A percentile compares a stretch with the other conserved stretches of the same genome.
Evolutionary conservation across 164 flowering plant species (phyloP).

Genomic region (Tetracentron sinense): DNA sequence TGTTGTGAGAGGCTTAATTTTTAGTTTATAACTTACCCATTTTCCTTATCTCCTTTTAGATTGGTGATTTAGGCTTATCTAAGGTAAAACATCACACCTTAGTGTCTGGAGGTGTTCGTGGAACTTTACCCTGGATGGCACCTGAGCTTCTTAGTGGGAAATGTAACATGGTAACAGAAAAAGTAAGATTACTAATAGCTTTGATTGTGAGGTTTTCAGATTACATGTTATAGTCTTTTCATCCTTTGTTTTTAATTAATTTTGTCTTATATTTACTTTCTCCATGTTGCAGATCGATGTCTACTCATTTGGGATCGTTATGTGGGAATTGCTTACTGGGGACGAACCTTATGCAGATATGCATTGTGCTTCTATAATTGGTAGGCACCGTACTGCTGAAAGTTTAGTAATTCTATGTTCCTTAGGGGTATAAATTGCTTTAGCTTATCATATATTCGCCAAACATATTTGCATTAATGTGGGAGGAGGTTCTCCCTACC

Average conservation of each 20-base stretch:
- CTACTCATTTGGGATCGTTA: conserved; percentile 87
- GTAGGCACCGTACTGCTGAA: too few species aligned
- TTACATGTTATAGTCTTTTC: not conserved
- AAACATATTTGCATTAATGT: too few species aligned
- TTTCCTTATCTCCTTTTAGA: conserved; percentile 33
- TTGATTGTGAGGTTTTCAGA: not conserved
- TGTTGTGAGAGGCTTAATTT: not conserved
- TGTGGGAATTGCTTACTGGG: conserved; percentile 99
- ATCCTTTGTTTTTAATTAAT: not conserved
- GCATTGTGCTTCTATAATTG: conserved; percentile 94
- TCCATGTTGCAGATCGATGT: conserved; percentile 72
- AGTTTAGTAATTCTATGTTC: too few species aligned
- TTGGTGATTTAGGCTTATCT: conserved; percentile 93
- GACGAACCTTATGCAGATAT: conserved; percentile 89
- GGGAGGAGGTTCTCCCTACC: too few species aligned
- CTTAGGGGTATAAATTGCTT: conserved; percentile 9
- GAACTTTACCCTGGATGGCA: conserved; percentile 99
- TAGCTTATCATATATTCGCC: too few species aligned
- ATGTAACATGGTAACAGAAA: conserved; percentile 89
- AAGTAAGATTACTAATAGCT: conserved; percentile 37
- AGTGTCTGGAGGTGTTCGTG: conserved; percentile 97
- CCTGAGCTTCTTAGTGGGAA: conserved; percentile 96
- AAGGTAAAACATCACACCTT: conserved; percentile 90
- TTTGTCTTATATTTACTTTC: not conserved
- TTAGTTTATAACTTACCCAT: not conserved